phyloP scores from a whole-genome alignment of 1,284 basidiomycete species.

The Singerocomus rubriflavus region DNA sequence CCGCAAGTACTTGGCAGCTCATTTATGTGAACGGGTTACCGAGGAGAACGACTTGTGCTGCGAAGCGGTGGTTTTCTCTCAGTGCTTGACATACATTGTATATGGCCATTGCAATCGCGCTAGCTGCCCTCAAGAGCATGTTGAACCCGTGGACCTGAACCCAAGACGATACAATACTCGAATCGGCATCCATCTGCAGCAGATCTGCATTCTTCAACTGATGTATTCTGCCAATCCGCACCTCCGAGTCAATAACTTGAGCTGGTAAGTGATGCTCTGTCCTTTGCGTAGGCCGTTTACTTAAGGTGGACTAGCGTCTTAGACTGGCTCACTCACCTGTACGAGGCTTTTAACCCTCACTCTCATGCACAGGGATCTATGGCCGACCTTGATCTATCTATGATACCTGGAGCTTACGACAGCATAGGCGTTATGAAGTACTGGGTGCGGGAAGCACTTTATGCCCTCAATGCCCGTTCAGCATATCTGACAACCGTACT shows the following conservation, averaged over 20 bases:
- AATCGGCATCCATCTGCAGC: slow-evolving; percentile 44
- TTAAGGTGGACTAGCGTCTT: slow-evolving; percentile 4
- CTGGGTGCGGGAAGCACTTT: slow-evolving; percentile 42
- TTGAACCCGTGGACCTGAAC: slow-evolving; percentile 24
- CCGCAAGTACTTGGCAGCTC: slow-evolving; percentile 25
- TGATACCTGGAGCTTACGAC: slow-evolving; percentile 38
- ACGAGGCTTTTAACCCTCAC: slow-evolving; percentile 40
- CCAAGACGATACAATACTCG: slow-evolving; percentile 37
- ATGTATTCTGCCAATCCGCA: slow-evolving; percentile 21
- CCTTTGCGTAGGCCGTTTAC: no score
- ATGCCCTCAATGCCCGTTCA: slow-evolving; percentile 16
- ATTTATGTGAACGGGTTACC: slow-evolving; percentile 32
- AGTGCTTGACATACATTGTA: slow-evolving; percentile 40
- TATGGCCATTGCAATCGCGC: slow-evolving; percentile 33
- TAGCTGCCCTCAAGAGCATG: slow-evolving; percentile 41
- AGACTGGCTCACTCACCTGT: slow-evolving; percentile 38
- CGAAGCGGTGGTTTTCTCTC: slow-evolving; percentile 34
- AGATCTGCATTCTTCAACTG: slow-evolving; percentile 44
- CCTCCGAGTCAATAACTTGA: background rate
- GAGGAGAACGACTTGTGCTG: slow-evolving; percentile 37
- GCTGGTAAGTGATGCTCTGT: slow-evolving; percentile 19
- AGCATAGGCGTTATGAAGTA: slow-evolving; percentile 36
- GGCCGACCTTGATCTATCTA: slow-evolving; percentile 30
- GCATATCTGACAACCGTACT: slow-evolving; percentile 26
- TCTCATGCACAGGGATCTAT: slow-evolving; percentile 37